Evolutionary conservation across 2,329 filamentous ascomycete genomes (phyloP), one percentile per base, ranked within the genome.

Genomic region (Penicillium frequentans): DNA sequence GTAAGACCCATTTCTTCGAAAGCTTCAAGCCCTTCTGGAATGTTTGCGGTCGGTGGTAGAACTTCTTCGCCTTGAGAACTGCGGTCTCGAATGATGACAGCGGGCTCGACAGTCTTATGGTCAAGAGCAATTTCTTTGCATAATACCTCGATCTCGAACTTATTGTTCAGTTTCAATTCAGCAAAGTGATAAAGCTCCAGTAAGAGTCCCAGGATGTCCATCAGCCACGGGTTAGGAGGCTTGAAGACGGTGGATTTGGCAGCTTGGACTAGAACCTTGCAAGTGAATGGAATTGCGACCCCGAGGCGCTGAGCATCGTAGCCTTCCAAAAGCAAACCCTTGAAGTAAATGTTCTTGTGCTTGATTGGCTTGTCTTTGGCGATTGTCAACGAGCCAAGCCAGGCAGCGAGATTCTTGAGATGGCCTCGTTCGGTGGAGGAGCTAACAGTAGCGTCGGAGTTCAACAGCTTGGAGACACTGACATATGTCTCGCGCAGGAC

Each of bases 71-170:
- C 86, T 47, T 89, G 88, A 19, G 87, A 80, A 45, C 79, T 80
- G 42, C 92, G 86, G 64, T 92, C 90, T 60, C 93, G 84, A 55
- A 99, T 95, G 69, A 93, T 88, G 23, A 89, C 87, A 0, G 93
- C 91, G 0, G 93, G 91, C 66, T 96, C 90, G 60, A 98, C 92
- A 57, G 85, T 88, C 77, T 96, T 96, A 75, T 96, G 90, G 61
- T 98, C 92, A n/a, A 98, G 81, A 54, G 88, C 89, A 16, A 99
- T 80, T 13, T 93, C 93, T 71, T 96, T 96, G 80, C 93, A 99
- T 24, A 99, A 83, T 26, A 99, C 93, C 75, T 99, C 95, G 56
- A 99, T 98, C 74, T 99, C 95, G 67, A 99, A 99, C 68, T 98
- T 99, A 51, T 96, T 87, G 65, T 98, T 98, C 37, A 99, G 84